Conservation (phyloP, 2,329 filamentous ascomycete genomes). For the Ilyonectria robusta region DNA sequence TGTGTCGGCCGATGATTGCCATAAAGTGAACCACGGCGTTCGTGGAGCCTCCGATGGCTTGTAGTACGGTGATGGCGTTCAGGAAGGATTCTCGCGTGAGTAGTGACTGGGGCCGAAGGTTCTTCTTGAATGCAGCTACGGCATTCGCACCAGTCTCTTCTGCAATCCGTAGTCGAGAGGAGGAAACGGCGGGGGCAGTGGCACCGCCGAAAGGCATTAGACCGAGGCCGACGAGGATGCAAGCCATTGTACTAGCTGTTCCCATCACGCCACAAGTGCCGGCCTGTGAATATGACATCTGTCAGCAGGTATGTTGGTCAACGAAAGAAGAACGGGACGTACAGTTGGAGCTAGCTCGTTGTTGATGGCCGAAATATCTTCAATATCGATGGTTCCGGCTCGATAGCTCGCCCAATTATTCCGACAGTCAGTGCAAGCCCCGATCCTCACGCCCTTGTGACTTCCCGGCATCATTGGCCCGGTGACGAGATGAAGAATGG, state of each 20-base stretch:
- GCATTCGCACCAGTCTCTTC: constrained; percentile 79
- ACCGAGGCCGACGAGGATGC: constrained; percentile 86
- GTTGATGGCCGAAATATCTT: constrained; percentile 79
- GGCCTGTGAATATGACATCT: constrained; percentile 54
- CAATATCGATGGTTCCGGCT: constrained; percentile 77
- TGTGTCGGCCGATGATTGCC: constrained; percentile 83
- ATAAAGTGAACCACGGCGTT: constrained; percentile 90
- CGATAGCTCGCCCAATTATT: constrained; percentile 81
- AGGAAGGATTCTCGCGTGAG: constrained; percentile 83
- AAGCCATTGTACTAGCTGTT: constrained; percentile 92
- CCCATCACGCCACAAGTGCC: constrained; percentile 94
- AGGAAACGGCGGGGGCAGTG: constrained; percentile 83
- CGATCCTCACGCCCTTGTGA: constrained; percentile 73
- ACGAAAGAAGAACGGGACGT: background rate
- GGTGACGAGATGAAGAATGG: constrained; percentile 77
- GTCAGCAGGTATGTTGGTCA: too few relatives aligned
- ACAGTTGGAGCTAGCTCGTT: constrained; percentile 81
- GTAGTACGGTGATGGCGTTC: constrained; percentile 89
- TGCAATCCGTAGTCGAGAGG: constrained; percentile 85
- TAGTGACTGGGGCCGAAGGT: constrained; percentile 72
- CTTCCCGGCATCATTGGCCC: constrained; percentile 84
- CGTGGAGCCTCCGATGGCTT: constrained; percentile 89
- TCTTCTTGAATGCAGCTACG: constrained; percentile 77
- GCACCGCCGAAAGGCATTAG: constrained; percentile 83
- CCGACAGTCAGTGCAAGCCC: constrained; percentile 82